A percentile compares a stretch with the other conserved stretches of the same genome.
phyloP scores from a whole-genome alignment of 2,329 filamentous ascomycete genomes.

The Parastagonospora nodorum region DNA sequence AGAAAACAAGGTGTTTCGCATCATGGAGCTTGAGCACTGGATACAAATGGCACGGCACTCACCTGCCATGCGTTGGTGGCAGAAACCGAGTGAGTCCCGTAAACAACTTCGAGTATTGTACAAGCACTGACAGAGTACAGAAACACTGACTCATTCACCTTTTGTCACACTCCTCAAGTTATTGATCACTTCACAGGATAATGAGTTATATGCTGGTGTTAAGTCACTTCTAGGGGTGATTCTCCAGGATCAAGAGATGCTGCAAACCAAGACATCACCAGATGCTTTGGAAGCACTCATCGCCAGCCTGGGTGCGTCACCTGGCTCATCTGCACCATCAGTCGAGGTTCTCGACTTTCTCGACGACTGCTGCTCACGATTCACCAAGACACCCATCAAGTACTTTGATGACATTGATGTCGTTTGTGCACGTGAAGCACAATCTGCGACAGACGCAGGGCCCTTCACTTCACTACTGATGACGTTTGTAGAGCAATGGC shows the following conservation, averaged over 20 bases:
- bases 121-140: constrained; percentile 36
- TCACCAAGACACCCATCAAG: constrained; percentile 77
- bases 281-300: constrained; percentile 52
- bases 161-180: constrained; percentile 73
- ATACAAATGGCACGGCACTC: constrained; percentile 81
- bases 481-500: constrained; percentile 76
- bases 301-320: constrained; percentile 55
- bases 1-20: constrained; percentile 60
- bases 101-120: background rate
- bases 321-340: constrained; percentile 26
- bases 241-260: constrained; percentile 68
- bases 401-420: constrained; percentile 75
- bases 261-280: constrained; percentile 54
- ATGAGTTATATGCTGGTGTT: constrained; percentile 58
- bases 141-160: constrained; percentile 67
- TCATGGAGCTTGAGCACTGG: constrained; percentile 80
- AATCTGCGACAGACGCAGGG: constrained; percentile 19
- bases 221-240: constrained; percentile 64
- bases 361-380: constrained; percentile 80
- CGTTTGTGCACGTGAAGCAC: constrained; percentile 35
- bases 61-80: constrained; percentile 88
- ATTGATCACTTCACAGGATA: constrained; percentile 55
- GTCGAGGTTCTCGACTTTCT: constrained; percentile 69
- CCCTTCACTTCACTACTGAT: constrained; percentile 69
- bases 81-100: constrained; percentile 61